phyloP scores from a whole-genome alignment of 306 rosid species.

The Quillaja saponaria region DNA sequence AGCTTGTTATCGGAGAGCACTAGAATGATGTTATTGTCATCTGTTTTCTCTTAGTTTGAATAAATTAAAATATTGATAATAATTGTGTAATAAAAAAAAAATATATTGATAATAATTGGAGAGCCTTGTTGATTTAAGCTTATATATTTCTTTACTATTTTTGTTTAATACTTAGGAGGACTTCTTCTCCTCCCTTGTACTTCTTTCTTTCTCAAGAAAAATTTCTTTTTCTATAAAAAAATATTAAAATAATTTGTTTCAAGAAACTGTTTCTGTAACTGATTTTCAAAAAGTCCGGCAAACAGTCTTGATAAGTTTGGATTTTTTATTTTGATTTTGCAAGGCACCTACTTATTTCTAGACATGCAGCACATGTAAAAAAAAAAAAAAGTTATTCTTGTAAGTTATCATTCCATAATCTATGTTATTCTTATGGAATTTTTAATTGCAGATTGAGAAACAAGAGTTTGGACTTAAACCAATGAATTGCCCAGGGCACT shows the following conservation, averaged over 20 bases:
- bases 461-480: slow-evolving; percentile 98
- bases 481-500: slow-evolving; percentile 99
- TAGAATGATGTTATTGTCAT: no score
- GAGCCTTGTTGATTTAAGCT: no score
- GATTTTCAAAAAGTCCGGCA: background rate
- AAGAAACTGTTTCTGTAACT: no score
- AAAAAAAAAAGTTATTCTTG: background rate
- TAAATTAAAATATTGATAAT: no score
- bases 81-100: no score
- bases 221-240: background rate
- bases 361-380: background rate
- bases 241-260: background rate
- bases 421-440: slow-evolving; percentile 13
- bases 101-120: no score
- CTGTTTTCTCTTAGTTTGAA: no score
- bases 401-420: background rate
- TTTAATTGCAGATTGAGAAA: slow-evolving; percentile 68
- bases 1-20: no score
- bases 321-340: background rate
- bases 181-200: no score
- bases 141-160: no score
- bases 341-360: background rate
- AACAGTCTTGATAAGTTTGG: background rate
- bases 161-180: no score
- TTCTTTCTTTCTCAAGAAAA: no score